Evolutionary conservation across 495 filamentous ascomycete genomes (phyloP).

Genomic region (Cercophora scortea): DNA sequence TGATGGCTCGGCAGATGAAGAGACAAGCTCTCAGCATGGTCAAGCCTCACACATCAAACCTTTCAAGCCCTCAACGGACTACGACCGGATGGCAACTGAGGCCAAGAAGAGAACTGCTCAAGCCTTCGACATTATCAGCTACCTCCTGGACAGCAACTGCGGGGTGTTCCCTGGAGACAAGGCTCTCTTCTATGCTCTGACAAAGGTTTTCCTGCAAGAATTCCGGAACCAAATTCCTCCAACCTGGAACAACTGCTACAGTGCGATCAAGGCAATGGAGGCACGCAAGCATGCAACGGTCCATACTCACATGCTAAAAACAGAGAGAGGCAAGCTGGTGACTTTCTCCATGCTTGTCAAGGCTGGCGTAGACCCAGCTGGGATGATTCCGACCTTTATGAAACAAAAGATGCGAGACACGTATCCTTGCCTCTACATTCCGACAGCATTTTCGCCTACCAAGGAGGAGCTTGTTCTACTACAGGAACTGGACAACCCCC

Average conservation of each 20-base stretch:
- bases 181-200: constrained; percentile 68
- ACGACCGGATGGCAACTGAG: constrained; percentile 16
- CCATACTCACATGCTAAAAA: constrained; percentile 25
- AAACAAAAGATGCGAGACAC: constrained; percentile 35
- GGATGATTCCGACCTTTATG: constrained; percentile 12
- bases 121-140: constrained; percentile 54
- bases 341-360: constrained; percentile 18
- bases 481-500: constrained; percentile 14
- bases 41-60: constrained; percentile 1
- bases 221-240: constrained; percentile 29
- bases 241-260: constrained; percentile 31
- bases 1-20: no score
- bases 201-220: constrained; percentile 45
- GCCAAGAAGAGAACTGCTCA: constrained; percentile 20
- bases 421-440: constrained; percentile 35
- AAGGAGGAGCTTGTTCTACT: constrained; percentile 25
- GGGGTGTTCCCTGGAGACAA: constrained; percentile 70
- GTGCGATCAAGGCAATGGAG: constrained; percentile 35
- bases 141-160: constrained; percentile 58
- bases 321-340: constrained; percentile 13
- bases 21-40: no score
- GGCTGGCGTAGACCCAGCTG: constrained; percentile 17
- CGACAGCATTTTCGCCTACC: constrained; percentile 31
- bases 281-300: constrained; percentile 11
- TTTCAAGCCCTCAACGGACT: constrained; percentile 14